Evolutionary conservation across 352 stramenopile species (phyloP).

Genomic region (Thraustochytrium striatum): DNA sequence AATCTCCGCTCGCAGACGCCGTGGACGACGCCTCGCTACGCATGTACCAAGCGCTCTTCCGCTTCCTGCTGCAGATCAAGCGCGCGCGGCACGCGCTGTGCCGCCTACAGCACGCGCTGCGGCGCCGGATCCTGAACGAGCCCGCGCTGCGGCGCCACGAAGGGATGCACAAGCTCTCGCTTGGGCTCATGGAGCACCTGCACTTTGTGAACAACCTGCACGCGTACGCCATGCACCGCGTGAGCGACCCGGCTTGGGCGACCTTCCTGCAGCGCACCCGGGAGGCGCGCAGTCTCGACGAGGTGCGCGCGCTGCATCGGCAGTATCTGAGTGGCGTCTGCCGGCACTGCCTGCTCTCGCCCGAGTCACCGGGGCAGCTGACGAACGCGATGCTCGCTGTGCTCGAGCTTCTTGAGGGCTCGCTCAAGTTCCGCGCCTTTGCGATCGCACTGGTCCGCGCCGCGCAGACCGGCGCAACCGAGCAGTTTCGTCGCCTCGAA

Average conservation of each 20-base stretch:
- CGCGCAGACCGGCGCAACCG: not conserved
- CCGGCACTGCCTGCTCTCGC: slow-evolving; percentile 8
- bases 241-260: not conserved
- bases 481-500: no score
- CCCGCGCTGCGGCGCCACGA: not conserved
- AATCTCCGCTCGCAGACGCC: not conserved
- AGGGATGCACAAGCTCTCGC: slow-evolving; percentile 8
- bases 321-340: slow-evolving; percentile 4
- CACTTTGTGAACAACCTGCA: slow-evolving; percentile 39
- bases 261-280: not conserved
- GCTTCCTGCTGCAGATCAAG: slow-evolving; percentile 33
- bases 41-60: slow-evolving; percentile 13
- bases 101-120: slow-evolving; percentile 21
- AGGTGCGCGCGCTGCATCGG: slow-evolving; percentile 9
- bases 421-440: slow-evolving; percentile 6
- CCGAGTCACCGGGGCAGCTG: not conserved
- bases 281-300: not conserved
- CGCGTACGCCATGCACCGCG: slow-evolving; percentile 16
- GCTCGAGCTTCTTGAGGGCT: slow-evolving; percentile 30
- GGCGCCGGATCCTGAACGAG: not conserved
- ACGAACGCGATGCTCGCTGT: slow-evolving; percentile 1
- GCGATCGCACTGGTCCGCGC: not conserved
- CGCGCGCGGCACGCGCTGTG: slow-evolving; percentile 15
- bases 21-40: not conserved
- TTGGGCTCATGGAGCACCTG: slow-evolving; percentile 32